These are phyloP conservation scores for Rhodomyrtus tomentosa DNA, from an alignment of 345 rosid species.

Conservation along the genomic window DNA sequence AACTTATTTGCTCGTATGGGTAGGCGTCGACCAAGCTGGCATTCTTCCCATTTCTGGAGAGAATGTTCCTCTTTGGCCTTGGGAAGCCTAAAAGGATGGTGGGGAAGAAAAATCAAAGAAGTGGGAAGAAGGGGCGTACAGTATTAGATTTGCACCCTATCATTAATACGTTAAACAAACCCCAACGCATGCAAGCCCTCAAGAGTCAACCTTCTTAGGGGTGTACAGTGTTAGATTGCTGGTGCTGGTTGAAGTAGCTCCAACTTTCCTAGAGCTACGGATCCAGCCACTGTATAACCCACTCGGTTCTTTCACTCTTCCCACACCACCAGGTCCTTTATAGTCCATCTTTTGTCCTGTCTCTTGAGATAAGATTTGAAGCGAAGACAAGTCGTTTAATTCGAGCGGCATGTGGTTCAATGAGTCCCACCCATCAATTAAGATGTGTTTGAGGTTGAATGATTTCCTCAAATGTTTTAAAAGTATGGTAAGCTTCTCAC, in stretches of 20 bases:
- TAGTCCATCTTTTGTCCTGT: neutral
- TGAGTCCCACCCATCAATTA: neutral
- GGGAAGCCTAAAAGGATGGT: too few species aligned
- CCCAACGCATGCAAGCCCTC: neutral
- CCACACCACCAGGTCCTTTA: neutral
- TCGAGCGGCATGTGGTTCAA: neutral
- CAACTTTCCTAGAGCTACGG: neutral
- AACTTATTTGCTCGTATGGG: neutral
- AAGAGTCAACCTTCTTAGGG: neutral
- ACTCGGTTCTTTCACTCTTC: neutral
- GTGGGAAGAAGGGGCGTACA: neutral
- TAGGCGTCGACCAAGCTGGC: neutral
- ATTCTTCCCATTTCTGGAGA: too few species aligned
- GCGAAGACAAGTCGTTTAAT: neutral
- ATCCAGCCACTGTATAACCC: neutral
- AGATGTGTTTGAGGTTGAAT: neutral
- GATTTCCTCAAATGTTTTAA: neutral
- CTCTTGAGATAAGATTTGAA: neutral
- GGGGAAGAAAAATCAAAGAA: too few species aligned
- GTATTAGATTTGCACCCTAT: neutral
- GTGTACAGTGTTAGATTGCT: too few species aligned
- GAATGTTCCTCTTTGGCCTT: too few species aligned
- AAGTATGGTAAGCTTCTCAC: neutral
- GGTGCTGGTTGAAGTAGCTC: too few species aligned
- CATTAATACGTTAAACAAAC: neutral